Percentiles rank a stretch among this genome's conserved stretches.
Conservation (phyloP, 192 early-diverging fungal genomes). For the Coemansia sp. region DNA sequence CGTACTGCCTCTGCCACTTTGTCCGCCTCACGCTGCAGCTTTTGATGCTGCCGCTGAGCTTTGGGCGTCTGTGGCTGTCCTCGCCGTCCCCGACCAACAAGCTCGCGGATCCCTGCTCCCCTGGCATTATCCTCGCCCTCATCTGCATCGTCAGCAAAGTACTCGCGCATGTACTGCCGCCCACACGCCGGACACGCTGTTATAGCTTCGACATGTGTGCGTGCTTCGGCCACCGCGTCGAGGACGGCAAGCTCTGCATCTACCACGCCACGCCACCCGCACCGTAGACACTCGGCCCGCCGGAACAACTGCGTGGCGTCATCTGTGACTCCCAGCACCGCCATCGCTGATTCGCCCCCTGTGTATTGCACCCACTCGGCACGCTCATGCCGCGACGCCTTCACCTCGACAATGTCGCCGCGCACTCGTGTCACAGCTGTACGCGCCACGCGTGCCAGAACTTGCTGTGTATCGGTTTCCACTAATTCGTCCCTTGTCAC, state of each 20-base stretch:
- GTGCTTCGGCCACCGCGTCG: conserved; percentile 8
- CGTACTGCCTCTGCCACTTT: conserved; percentile 6
- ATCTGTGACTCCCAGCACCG: conserved; percentile 8
- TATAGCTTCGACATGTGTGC: neutral
- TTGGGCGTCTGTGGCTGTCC: neutral
- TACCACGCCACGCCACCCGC: conserved; percentile 42
- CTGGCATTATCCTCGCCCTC: neutral
- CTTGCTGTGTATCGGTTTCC: neutral
- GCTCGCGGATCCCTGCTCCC: neutral
- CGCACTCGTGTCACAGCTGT: conserved; percentile 15
- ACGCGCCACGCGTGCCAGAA: conserved; percentile 7
- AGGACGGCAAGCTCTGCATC: conserved; percentile 29
- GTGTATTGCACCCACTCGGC: conserved; percentile 29
- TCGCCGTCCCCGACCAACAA: neutral
- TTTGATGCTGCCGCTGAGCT: neutral
- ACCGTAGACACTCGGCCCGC: conserved; percentile 50
- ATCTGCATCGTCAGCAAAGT: conserved; percentile 19
- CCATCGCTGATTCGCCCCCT: neutral
- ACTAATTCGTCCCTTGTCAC: conserved; percentile 18
- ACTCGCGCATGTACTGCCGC: conserved; percentile 49
- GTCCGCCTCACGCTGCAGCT: neutral
- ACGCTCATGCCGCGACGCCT: conserved; percentile 32
- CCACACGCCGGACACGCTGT: conserved; percentile 38
- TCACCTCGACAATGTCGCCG: conserved; percentile 16
- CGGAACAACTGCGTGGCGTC: conserved; percentile 29